phyloP scores from a whole-genome alignment of 108 stramenopile genomes.

The Cylindrotheca fusiformis region DNA sequence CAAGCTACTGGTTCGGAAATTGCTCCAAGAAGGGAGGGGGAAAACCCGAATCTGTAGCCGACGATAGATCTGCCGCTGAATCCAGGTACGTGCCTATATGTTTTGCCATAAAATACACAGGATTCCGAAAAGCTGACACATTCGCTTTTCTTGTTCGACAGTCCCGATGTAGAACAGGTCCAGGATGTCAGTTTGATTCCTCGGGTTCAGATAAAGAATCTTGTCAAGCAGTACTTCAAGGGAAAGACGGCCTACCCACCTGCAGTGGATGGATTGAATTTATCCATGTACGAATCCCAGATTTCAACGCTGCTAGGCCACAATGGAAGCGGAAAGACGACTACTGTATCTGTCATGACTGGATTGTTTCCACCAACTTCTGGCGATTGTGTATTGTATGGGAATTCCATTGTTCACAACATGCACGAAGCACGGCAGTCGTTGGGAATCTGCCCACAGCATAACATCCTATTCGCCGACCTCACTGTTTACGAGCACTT shows the following conservation, averaged over 20 bases:
- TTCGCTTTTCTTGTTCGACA: too few relatives aligned
- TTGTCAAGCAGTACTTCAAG: constrained; percentile 29
- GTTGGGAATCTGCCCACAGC: constrained; percentile 92
- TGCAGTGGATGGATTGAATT: constrained; percentile 37
- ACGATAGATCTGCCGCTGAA: too few relatives aligned
- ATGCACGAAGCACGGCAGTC: constrained; percentile 33
- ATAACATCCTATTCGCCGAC: constrained; percentile 86
- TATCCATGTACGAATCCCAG: constrained; percentile 55
- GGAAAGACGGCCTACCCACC: constrained; percentile 8
- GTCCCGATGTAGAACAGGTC: not conserved
- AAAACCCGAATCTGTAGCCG: not conserved
- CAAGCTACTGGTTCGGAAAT: constrained; percentile 3
- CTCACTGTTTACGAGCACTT: constrained; percentile 90
- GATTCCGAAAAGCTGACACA: too few relatives aligned
- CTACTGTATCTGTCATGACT: constrained; percentile 74
- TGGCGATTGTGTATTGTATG: constrained; percentile 51
- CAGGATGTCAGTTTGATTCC: constrained; percentile 5
- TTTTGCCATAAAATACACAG: too few relatives aligned
- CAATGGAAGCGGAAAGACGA: constrained; percentile 54
- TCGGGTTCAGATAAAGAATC: constrained; percentile 5
- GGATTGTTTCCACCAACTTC: constrained; percentile 79
- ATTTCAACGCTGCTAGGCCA: constrained; percentile 44
- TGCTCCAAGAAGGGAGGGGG: not conserved
- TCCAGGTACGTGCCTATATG: too few relatives aligned
- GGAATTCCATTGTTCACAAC: constrained; percentile 40